Evolutionary conservation across 1,139 yeast species (phyloP), one percentile per base, ranked within the genome.

Genomic region (Candida sp.): DNA sequence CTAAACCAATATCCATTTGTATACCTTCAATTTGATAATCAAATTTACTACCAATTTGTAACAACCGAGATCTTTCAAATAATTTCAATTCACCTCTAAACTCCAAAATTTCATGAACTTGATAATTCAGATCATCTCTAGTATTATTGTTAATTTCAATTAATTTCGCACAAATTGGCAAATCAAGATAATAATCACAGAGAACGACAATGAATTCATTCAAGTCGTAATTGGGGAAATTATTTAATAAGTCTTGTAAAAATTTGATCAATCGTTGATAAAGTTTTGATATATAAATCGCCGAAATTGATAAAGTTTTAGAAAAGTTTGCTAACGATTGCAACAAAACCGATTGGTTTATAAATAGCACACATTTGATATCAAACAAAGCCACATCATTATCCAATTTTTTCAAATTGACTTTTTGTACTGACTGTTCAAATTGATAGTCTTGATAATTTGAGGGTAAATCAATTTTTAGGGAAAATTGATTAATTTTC

Each of bases 81-180:
- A 78, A 53, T 30, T 66, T 60, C 12, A 79, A 49, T 39, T 78
- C 81, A 0, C 80, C 85, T 41, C 72, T 58, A 38, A 62, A 64
- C 45, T 76, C 82, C 35, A 62, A 54, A 1, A 75, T 57, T 39
- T 65, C 73, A 19, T 60, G 55, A 39, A 61, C 49, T 39, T 58
- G 56, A 45, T 50, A 40, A 11, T 37, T 43, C 19, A 49, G 46
- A 23, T 49, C 53, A 5, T 30, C 19, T 9, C 5, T 5, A 30
- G 45, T 44, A 33, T 50, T 23, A 12, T 33, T 11, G 15, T 37
- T 37, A 6, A 49, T 43, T 19, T 56, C 57, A 5, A 58, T 36
- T 21, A 67, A 48, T 34, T 56, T 54, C 15, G 51, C 41, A n/a
- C 59, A 53, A 5, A 63, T 53, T 1, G 70, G 70, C 21, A 68